These are phyloP conservation scores for Pouteria glomerata DNA, from an alignment of 148 eudicot genomes.

Conservation along the genomic window DNA sequence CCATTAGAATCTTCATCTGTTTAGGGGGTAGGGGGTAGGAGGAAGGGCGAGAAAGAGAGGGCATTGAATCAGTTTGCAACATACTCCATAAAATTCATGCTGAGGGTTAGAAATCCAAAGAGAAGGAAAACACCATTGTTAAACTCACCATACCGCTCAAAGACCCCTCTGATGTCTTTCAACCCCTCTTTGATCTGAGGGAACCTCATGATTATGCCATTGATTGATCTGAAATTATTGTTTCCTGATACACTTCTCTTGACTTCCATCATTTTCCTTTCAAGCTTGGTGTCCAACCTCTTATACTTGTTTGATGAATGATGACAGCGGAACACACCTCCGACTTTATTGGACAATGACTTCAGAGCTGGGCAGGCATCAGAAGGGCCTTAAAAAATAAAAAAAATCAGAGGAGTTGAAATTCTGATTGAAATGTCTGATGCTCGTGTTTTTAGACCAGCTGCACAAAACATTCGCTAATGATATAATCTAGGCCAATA, in stretches of 20 bases:
- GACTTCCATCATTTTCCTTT: constrained; percentile 50
- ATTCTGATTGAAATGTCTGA: background rate
- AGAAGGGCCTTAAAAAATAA: constrained; percentile 30
- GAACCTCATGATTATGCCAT: constrained; percentile 60
- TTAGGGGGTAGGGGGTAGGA: background rate
- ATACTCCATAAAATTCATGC: constrained; percentile 2
- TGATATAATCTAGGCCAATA: background rate
- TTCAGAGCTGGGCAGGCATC: constrained; percentile 35
- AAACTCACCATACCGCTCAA: constrained; percentile 55
- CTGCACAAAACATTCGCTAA: background rate
- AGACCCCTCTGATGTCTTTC: constrained; percentile 41
- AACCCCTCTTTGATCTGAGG: constrained; percentile 59
- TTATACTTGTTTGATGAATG: constrained; percentile 37
- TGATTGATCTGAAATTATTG: constrained; percentile 48
- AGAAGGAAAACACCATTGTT: background rate
- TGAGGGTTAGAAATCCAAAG: background rate
- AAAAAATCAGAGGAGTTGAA: background rate
- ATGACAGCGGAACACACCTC: constrained; percentile 36
- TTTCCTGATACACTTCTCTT: constrained; percentile 34
- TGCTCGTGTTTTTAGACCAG: too few species aligned
- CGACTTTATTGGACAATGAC: constrained; percentile 40
- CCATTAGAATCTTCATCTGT: constrained; percentile 57
- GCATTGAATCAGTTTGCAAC: background rate
- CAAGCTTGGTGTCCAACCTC: constrained; percentile 47
- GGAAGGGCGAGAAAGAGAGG: background rate